These are phyloP conservation scores for Chenopodium album DNA, from an alignment of 148 eudicot species.

Conservation along the genomic window DNA sequence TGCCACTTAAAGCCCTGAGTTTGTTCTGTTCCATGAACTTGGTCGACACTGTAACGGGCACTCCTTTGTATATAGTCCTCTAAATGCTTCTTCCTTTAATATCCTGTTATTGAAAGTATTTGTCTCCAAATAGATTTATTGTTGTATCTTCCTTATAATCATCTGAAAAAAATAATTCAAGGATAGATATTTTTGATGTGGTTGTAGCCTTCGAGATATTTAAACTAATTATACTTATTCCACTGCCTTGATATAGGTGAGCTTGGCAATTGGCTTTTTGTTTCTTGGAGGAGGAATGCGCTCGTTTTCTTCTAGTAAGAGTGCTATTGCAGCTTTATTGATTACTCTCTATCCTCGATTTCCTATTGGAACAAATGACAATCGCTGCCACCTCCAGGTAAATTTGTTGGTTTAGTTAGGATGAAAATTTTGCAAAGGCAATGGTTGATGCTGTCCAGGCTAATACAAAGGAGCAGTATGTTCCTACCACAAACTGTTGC, in stretches of 20 bases:
- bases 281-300: slow-evolving; percentile 97
- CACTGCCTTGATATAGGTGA: slow-evolving; percentile 50
- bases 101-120: not conserved
- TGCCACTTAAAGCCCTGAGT: not conserved
- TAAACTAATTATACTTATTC: not conserved
- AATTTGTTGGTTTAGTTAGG: not conserved
- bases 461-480: no score
- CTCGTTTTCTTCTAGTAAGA: slow-evolving; percentile 82
- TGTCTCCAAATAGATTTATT: not conserved
- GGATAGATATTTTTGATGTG: not conserved
- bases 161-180: not conserved
- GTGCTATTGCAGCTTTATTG: slow-evolving; percentile 74
- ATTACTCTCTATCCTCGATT: slow-evolving; percentile 93
- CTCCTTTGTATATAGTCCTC: not conserved
- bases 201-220: not conserved
- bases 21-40: not conserved
- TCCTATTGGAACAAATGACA: slow-evolving; percentile 93
- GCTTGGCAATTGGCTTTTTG: slow-evolving; percentile 87
- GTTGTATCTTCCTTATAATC: not conserved
- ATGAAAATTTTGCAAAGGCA: no score
- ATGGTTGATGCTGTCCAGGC: no score
- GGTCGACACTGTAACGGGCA: not conserved
- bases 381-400: slow-evolving; percentile 98
- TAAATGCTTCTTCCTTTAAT: not conserved
- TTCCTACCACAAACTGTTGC: no score